Evolutionary conservation across 768 basidiomycete species (phyloP).

Genomic region (Leccinum subtestaceum): DNA sequence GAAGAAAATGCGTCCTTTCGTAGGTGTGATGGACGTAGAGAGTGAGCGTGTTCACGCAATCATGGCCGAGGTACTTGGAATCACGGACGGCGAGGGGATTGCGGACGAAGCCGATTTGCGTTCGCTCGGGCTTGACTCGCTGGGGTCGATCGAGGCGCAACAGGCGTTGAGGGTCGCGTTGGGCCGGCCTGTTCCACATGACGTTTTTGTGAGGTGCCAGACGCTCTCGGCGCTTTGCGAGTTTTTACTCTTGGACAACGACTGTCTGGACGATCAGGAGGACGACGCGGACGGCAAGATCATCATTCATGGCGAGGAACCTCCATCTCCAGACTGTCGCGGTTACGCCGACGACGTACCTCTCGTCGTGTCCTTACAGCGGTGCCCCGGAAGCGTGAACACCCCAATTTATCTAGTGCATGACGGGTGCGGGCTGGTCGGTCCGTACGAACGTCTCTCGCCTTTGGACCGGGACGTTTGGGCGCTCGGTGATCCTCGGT

Average conservation of each 20-base stretch:
- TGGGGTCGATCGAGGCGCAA: slow-evolving; percentile 61
- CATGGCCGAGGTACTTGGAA: slow-evolving; percentile 46
- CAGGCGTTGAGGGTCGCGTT: slow-evolving; percentile 45
- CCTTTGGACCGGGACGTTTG: slow-evolving; percentile 53
- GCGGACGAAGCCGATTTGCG: slow-evolving; percentile 45
- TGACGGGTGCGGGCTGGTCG: slow-evolving; percentile 66
- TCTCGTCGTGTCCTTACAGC: slow-evolving; percentile 29
- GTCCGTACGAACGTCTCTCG: slow-evolving; percentile 47
- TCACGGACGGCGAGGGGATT: slow-evolving; percentile 33
- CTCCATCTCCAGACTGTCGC: neutral
- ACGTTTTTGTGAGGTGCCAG: slow-evolving; percentile 40
- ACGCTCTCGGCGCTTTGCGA: slow-evolving; percentile 34
- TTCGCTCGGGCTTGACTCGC: slow-evolving; percentile 58
- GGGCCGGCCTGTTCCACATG: slow-evolving; percentile 40
- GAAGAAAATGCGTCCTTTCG: neutral
- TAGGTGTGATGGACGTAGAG: neutral
- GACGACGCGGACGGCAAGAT: neutral
- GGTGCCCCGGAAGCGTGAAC: slow-evolving; percentile 12
- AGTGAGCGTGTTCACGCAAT: slow-evolving; percentile 34
- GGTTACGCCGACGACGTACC: neutral
- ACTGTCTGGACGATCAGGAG: neutral
- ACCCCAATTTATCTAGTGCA: slow-evolving; percentile 64
- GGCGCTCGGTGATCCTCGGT: slow-evolving; percentile 57
- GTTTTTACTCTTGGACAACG: neutral
- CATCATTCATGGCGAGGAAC: neutral